Evolutionary conservation across 2,329 filamentous ascomycete species (phyloP), one percentile per base, ranked within the genome.

Genomic region (Fusarium newnesense): DNA sequence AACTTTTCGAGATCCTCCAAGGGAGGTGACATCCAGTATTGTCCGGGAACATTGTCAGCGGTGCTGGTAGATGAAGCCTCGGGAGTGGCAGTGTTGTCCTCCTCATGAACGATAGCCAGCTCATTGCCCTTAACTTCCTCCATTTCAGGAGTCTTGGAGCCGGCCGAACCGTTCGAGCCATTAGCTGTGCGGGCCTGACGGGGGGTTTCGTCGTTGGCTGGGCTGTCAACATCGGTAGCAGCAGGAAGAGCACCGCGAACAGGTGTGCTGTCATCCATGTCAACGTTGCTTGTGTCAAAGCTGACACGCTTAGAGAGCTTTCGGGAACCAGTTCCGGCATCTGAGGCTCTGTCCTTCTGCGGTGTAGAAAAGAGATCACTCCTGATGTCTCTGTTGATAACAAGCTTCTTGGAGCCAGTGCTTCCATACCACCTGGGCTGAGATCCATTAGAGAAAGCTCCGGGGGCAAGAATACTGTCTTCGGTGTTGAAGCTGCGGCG

Each of bases 371-470:
- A 93, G 21, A 92, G 85, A 76, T 94, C 92, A 65, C 89, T 95
- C 60, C 94, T 90, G 80, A 99, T 87, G 74, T 92, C 93, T 72
- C 94, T 92, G 83, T 98, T 97, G 80, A 99, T 98, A 60, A 95
- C 93, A 64, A 99, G 88, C 81, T 95, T 95, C 85, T 98, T 98
- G 76, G 97, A 90, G 49, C 90, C 89, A 54, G 88, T 88, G 79
- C 87, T 90, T n/a, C 90, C 88, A 58, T 91, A 92, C 75, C 90
- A 88, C 65, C 92, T 89, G 40, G 88, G 87, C 64, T 86, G 87
- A 24, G 88, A 85, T 78, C 89, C 92, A 32, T 92, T 87, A 5
- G 94, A 93, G 81, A 98, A 95, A 5, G 95, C 94, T 42, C 94
- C 94, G 1, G 95, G 95, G 4, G 93, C 90, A 34, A 98, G 86